A percentile compares a stretch with the other conserved stretches of the same genome.
Evolutionary conservation across 805 yeast species (phyloP).

Genomic region (Cyberlindnera suaveolens): DNA sequence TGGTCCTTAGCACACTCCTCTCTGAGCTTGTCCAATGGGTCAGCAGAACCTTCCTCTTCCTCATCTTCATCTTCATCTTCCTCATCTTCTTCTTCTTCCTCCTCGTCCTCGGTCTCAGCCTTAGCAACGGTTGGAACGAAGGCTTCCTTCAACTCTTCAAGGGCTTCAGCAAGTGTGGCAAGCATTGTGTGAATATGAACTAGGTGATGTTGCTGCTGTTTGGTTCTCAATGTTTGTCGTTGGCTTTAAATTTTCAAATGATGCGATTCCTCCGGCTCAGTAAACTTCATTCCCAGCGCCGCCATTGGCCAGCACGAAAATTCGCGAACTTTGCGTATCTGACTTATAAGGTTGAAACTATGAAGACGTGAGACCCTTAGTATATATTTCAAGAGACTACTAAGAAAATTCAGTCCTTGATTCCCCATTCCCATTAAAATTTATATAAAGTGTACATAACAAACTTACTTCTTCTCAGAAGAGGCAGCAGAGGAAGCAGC

Average conservation of each 20-base stretch:
- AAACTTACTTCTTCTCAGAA: constrained; percentile 12
- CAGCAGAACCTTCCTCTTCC: constrained; percentile 65
- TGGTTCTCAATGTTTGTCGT: neutral
- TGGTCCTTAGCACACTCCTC: constrained; percentile 65
- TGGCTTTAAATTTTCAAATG: constrained; percentile 2
- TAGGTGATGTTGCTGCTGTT: neutral
- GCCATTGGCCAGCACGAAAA: constrained; percentile 15
- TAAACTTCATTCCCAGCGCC: constrained; percentile 11
- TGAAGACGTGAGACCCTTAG: no score
- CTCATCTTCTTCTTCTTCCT: constrained; percentile 29
- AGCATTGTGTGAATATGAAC: constrained; percentile 23
- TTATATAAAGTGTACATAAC: neutral
- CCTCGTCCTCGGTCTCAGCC: constrained; percentile 52
- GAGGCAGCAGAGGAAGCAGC: constrained; percentile 13
- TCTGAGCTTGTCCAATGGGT: constrained; percentile 57
- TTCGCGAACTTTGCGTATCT: neutral
- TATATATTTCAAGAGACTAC: neutral
- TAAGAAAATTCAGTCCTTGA: neutral
- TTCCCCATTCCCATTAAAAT: constrained; percentile 7
- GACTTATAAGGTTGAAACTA: no score
- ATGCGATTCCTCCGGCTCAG: constrained; percentile 6
- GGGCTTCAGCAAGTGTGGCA: constrained; percentile 31
- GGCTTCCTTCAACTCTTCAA: constrained; percentile 70
- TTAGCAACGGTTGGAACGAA: constrained; percentile 73
- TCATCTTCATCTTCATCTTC: constrained; percentile 63